Conservation (phyloP, 2,329 filamentous ascomycete species). For the Calonectria pauciramosa region DNA sequence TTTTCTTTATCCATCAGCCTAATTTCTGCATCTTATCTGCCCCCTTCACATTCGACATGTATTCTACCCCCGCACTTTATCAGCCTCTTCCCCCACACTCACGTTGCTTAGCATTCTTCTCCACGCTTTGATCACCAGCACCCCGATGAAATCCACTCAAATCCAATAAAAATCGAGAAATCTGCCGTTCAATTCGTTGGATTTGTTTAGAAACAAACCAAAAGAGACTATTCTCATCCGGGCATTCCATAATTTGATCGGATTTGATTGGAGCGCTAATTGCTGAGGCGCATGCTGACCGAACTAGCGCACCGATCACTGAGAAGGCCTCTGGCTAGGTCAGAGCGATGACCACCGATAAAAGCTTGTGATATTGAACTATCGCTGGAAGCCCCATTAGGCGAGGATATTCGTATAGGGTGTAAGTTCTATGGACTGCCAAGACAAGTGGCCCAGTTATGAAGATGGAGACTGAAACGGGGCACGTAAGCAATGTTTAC, state of each 20-base stretch:
- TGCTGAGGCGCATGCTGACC: neutral
- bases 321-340: neutral
- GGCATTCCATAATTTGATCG: neutral
- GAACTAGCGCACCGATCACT: neutral
- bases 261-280: neutral
- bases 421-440: neutral
- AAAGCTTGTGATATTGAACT: neutral
- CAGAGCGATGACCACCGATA: neutral
- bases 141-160: neutral
- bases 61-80: neutral
- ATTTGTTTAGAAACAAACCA: neutral
- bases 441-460: neutral
- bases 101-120: neutral
- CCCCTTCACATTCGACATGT: neutral
- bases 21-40: neutral
- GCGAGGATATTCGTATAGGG: neutral
- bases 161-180: neutral
- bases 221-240: neutral
- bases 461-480: neutral
- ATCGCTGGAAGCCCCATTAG: neutral
- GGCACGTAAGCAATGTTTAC: neutral
- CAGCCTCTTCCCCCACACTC: neutral
- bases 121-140: neutral
- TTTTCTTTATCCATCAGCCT: neutral
- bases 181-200: neutral